Evolutionary conservation across 306 rosid genomes (phyloP).

Genomic region (Mimosa bimucronata): DNA sequence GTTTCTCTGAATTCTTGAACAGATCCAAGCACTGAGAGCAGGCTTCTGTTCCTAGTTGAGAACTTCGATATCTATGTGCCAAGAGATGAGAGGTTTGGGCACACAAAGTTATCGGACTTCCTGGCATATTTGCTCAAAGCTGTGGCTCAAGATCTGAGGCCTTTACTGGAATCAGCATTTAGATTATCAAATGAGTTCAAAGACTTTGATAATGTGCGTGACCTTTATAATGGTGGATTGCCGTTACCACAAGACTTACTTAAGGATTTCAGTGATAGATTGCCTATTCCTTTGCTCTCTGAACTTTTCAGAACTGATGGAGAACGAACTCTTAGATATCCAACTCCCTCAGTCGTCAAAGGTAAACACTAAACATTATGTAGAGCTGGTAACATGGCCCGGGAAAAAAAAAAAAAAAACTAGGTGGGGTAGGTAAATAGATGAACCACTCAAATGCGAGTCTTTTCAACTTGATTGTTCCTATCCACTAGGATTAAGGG

Average conservation of each 20-base stretch:
- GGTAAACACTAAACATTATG: conserved; percentile 49
- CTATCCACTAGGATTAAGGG: no score
- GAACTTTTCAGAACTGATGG: conserved; percentile 71
- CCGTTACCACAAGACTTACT: conserved; percentile 42
- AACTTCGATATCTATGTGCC: conserved; percentile 61
- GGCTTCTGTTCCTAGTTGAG: conserved; percentile 8
- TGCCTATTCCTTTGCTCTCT: conserved; percentile 56
- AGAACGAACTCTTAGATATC: conserved; percentile 55
- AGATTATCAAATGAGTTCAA: conserved; percentile 50
- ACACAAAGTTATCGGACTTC: conserved; percentile 69
- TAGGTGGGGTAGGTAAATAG: no score
- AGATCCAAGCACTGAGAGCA: conserved; percentile 61
- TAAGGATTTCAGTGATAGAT: conserved; percentile 38
- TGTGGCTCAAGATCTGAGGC: conserved; percentile 48
- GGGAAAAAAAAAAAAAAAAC: no score
- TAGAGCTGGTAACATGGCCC: no score
- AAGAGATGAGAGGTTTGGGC: conserved; percentile 73
- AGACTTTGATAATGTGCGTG: conserved; percentile 57
- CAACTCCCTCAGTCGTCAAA: conserved; percentile 58
- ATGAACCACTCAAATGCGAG: no score
- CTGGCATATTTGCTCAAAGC: conserved; percentile 63
- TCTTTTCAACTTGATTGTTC: no score
- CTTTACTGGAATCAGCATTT: conserved; percentile 43
- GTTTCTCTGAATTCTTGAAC: conserved; percentile 13
- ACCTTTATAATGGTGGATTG: conserved; percentile 65